Percentiles rank a stretch among this genome's conserved stretches.
These are phyloP conservation scores for Amaranthus tricolor DNA, from an alignment of 179 eudicot species.

Conservation along the genomic window DNA sequence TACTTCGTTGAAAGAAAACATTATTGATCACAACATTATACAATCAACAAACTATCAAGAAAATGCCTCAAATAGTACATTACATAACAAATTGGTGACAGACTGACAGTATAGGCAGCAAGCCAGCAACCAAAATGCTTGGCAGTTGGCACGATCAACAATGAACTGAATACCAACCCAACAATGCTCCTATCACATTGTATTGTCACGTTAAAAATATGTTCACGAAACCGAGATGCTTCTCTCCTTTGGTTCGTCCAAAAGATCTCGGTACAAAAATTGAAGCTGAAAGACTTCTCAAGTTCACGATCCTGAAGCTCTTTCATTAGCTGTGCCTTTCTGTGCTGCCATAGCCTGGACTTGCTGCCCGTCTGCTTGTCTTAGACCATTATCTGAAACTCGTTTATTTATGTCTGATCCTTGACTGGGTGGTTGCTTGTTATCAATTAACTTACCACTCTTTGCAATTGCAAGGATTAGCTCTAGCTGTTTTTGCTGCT, in stretches of 20 bases:
- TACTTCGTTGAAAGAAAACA: not conserved
- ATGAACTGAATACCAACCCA: not conserved
- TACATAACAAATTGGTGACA: constrained; percentile 12
- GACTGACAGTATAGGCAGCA: constrained; percentile 5
- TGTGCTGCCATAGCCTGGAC: constrained; percentile 32
- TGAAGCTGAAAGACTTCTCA: not conserved
- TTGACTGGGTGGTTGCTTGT: constrained; percentile 37
- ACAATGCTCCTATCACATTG: not conserved
- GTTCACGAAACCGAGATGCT: not conserved
- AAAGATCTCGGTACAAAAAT: not conserved
- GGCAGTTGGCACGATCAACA: not conserved
- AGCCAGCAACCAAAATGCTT: not conserved
- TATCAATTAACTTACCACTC: constrained; percentile 55
- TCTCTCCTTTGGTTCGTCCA: not conserved
- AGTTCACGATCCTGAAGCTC: constrained; percentile 23
- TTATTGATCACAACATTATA: constrained; percentile 6
- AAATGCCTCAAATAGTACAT: not conserved
- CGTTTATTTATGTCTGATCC: constrained; percentile 21
- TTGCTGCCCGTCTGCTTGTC: constrained; percentile 34
- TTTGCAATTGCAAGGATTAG: constrained; percentile 79
- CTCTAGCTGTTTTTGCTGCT: constrained; percentile 90
- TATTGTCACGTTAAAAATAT: not conserved
- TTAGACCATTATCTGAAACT: constrained; percentile 22
- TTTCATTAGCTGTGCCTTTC: constrained; percentile 38
- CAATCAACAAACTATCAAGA: not conserved